Evolutionary conservation across 306 rosid species (phyloP).

Genomic region (Oemleria cerasiformis): DNA sequence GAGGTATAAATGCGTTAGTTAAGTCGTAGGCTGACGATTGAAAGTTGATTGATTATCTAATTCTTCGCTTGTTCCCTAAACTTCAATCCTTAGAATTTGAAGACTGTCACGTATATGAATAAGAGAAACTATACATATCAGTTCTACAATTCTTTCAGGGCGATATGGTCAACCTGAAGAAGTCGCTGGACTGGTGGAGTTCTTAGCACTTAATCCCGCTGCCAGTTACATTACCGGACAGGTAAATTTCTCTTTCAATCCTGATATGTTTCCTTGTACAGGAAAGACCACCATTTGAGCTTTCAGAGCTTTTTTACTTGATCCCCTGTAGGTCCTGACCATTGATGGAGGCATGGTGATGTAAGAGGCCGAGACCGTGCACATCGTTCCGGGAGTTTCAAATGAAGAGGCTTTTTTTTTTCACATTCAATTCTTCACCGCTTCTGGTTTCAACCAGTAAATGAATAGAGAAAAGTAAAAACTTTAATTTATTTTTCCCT

Average conservation of each 20-base stretch:
- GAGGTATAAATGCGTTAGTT: not conserved
- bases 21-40: not conserved
- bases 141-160: conserved; percentile 46
- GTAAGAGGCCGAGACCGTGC: conserved; percentile 29
- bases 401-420: not conserved
- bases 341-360: conserved; percentile 97
- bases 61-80: not conserved
- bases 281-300: not conserved
- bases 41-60: not conserved
- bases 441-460: not conserved
- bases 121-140: conserved; percentile 1
- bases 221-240: conserved; percentile 92
- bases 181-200: conserved; percentile 94
- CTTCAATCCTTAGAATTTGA: not conserved
- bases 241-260: conserved; percentile 26
- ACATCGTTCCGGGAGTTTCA: not conserved
- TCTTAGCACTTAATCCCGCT: conserved; percentile 84
- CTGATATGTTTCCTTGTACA: not conserved
- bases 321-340: conserved; percentile 57
- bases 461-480: not conserved
- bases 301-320: not conserved
- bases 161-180: conserved; percentile 95
- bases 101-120: not conserved
- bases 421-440: not conserved
- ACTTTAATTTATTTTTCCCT: no score